A percentile compares a stretch with the other conserved stretches of the same genome.
Evolutionary conservation across 2,329 filamentous ascomycete species (phyloP).

Genomic region (Neofusicoccum cordaticola): DNA sequence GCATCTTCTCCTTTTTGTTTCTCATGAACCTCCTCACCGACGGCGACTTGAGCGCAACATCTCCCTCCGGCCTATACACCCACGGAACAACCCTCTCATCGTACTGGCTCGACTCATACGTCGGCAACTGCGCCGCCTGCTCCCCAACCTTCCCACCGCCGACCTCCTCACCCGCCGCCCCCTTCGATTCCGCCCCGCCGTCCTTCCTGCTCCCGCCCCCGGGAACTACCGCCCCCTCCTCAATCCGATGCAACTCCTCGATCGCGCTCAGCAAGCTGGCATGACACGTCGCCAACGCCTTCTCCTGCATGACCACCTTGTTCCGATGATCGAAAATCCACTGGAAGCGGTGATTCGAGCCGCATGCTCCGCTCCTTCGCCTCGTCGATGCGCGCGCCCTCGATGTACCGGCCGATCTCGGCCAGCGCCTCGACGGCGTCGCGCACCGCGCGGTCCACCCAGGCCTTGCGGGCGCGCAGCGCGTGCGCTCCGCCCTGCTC

Average conservation of each 20-base stretch:
- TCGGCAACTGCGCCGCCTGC: neutral
- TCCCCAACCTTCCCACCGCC: conserved; percentile 12
- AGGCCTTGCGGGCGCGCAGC: conserved; percentile 24
- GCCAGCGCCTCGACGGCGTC: conserved; percentile 26
- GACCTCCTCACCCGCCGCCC: conserved; percentile 4
- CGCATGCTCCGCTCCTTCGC: too few species aligned
- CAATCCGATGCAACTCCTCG: conserved; percentile 28
- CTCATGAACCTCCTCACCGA: neutral
- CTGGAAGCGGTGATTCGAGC: neutral
- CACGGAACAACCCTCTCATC: neutral
- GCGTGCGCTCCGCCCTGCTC: conserved; percentile 17
- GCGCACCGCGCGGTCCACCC: conserved; percentile 26
- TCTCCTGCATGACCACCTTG: conserved; percentile 24
- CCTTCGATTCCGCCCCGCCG: neutral
- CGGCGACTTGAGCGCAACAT: neutral
- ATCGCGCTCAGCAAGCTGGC: conserved; percentile 28
- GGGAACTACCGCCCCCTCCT: conserved; percentile 11
- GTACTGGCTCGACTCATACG: neutral
- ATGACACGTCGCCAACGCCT: conserved; percentile 26
- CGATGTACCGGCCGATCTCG: conserved; percentile 19
- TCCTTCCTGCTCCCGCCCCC: too few species aligned
- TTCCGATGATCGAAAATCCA: neutral
- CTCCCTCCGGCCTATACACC: neutral
- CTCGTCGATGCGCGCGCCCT: too few species aligned
- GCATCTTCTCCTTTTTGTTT: neutral